Conservation (phyloP, 2,329 filamentous ascomycete genomes). For the Pezicula carpinea region DNA sequence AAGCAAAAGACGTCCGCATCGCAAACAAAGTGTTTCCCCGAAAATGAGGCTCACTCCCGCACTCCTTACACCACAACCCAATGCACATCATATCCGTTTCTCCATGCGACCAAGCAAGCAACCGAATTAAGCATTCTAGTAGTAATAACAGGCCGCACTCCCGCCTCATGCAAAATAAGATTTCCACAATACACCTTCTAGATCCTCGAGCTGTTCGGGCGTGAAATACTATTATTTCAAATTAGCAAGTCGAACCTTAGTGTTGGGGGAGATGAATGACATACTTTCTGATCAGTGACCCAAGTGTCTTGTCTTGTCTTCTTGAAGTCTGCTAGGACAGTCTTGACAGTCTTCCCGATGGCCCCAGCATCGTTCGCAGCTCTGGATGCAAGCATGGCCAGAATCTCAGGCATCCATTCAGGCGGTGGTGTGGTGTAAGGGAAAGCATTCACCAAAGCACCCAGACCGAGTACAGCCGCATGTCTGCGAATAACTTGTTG, state of each 20-base stretch:
- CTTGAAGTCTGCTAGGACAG: constrained; percentile 93
- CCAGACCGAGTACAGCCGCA: constrained; percentile 85
- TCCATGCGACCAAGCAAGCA: too few relatives aligned
- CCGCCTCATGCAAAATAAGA: constrained; percentile 73
- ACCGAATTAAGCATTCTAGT: too few relatives aligned
- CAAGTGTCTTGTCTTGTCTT: constrained; percentile 99
- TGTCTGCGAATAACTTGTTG: constrained; percentile 78
- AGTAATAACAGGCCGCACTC: too few relatives aligned
- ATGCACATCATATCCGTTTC: too few relatives aligned
- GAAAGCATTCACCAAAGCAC: constrained; percentile 89
- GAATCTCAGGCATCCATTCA: constrained; percentile 85
- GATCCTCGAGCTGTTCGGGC: constrained; percentile 84
- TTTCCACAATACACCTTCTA: constrained; percentile 98
- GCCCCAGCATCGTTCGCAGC: constrained; percentile 87
- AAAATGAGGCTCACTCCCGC: too few relatives aligned
- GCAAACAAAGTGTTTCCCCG: too few relatives aligned
- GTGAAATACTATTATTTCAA: constrained; percentile 65
- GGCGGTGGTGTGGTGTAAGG: constrained; percentile 93
- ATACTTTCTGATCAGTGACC: constrained; percentile 95
- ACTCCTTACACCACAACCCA: too few relatives aligned
- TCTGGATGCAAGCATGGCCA: constrained; percentile 78
- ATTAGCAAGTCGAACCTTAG: constrained; percentile 20
- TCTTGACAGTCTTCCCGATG: constrained; percentile 94
- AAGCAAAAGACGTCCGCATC: too few relatives aligned
- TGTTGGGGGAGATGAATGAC: constrained; percentile 23